phyloP scores from a whole-genome alignment of 2,329 filamentous ascomycete species.

The Pezicula radicicola region DNA sequence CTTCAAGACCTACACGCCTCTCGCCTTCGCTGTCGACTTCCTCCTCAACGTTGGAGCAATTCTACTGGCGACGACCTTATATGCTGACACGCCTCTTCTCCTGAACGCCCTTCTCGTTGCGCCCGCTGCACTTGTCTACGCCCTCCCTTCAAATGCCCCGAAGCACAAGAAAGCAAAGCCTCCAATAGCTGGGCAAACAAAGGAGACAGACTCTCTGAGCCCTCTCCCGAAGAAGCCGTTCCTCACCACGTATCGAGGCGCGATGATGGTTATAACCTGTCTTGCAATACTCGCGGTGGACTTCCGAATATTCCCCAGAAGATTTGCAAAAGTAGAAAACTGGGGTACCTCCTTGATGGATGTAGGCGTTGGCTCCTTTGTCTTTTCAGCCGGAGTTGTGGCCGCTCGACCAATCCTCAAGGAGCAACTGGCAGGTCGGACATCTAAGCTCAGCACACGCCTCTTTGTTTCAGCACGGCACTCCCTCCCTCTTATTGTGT shows the following conservation, averaged over 20 bases:
- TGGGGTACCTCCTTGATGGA: conserved; percentile 99
- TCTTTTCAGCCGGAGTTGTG: conserved; percentile 91
- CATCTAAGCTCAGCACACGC: conserved; percentile 50
- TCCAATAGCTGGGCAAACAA: conserved; percentile 39
- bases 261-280: conserved; percentile 89
- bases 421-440: conserved; percentile 52
- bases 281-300: conserved; percentile 95
- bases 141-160: conserved; percentile 38
- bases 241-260: conserved; percentile 84
- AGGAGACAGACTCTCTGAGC: conserved; percentile 34
- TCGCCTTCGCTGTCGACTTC: conserved; percentile 76
- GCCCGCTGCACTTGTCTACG: conserved; percentile 61
- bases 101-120: conserved; percentile 72
- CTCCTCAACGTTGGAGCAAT: conserved; percentile 81
- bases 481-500: conserved; percentile 74
- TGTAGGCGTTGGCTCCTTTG: conserved; percentile 93
- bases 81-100: conserved; percentile 70
- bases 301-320: conserved; percentile 86
- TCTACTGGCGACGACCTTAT: conserved; percentile 82
- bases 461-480: conserved; percentile 70
- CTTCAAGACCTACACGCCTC: conserved; percentile 70
- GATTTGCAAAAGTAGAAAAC: conserved; percentile 98
- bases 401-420: conserved; percentile 79
- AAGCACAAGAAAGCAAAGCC: conserved; percentile 47
- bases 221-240: conserved; percentile 82